Evolutionary conservation across 2,329 filamentous ascomycete genomes (phyloP).

Genomic region (Fusarium oxysporum): DNA sequence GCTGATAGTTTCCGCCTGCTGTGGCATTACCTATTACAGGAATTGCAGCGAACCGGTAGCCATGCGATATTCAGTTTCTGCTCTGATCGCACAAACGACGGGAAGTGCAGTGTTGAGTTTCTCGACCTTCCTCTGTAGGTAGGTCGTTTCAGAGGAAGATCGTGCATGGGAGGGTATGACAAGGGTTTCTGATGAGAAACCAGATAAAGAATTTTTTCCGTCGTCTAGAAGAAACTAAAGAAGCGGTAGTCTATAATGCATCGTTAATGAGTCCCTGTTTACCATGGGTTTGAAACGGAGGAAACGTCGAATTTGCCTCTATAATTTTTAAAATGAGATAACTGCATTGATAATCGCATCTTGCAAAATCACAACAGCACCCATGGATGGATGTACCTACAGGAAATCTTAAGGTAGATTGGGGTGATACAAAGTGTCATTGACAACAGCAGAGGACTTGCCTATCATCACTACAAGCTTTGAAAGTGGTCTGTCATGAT

Average conservation of each 20-base stretch:
- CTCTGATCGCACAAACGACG: constrained; percentile 22
- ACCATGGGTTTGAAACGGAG: constrained; percentile 12
- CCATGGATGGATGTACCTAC: neutral
- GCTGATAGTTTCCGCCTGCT: constrained; percentile 23
- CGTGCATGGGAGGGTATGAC: constrained; percentile 14
- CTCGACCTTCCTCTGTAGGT: constrained; percentile 34
- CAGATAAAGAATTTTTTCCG: constrained; percentile 2
- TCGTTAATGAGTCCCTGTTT: neutral
- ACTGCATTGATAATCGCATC: neutral
- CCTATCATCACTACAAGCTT: neutral
- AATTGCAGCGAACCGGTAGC: constrained; percentile 43
- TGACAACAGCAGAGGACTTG: neutral
- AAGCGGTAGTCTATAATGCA: neutral
- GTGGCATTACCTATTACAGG: constrained; percentile 37
- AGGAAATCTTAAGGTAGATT: neutral
- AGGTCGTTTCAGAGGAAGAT: constrained; percentile 35
- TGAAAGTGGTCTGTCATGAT: constrained; percentile 1
- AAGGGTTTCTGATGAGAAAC: constrained; percentile 10
- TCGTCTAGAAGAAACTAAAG: constrained; percentile 5
- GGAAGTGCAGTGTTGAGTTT: constrained; percentile 23
- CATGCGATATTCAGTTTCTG: constrained; percentile 26
- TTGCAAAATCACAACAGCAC: neutral
- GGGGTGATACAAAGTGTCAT: neutral
- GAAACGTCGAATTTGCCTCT: constrained; percentile 5
- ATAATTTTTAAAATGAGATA: constrained; percentile 4